Evolutionary conservation across 306 rosid species (phyloP), one percentile per base, ranked within the genome.

Genomic region (Vicia sativa): DNA sequence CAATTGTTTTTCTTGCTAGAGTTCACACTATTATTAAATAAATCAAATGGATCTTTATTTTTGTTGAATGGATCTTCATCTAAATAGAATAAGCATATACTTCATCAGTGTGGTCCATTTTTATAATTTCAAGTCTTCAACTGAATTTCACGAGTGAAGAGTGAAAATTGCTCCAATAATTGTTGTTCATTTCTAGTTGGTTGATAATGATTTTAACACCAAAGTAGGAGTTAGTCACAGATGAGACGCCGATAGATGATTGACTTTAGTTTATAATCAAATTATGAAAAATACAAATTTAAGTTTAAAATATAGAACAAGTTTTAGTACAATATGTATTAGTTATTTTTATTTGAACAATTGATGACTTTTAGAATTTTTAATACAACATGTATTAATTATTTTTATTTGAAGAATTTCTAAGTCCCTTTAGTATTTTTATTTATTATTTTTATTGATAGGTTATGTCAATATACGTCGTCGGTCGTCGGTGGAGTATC

Each of bases 131-230:
- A 54, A 54, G 60, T 54, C 21, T 19, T 69, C 54, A 69, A 41
- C 80, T 65, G 70, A 65, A 75, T 80, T 59, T 80, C 80, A 80
- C 78, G 78, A 65, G 83, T 26, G 55, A 54, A 5, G 60, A 53
- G 77, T 60, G 74, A 71, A 72, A 59, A 7, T 57, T 14, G 44
- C 71, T 63, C 38, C 45, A 66, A 50, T 48, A 25, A 53, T 29
- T 18, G 48, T 50, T 70, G 52, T 67, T 58, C 8, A 71, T 7
- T 31, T 35, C 18, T 60, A 60, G 28, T 14, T 52, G 12, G n/a
- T 9, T 52, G 58, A 52, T 13, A 19, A 11, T 23, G 58, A 52
- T 52, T 52, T 52, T 52, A 21, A 52, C 31, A 11, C 29, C 58
- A 52, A 52, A 48, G 55, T 48, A 16, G 1, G 6, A 16, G 25